Evolutionary conservation across 768 basidiomycete genomes (phyloP).

Genomic region (Tylopilus rubrobrunneus): DNA sequence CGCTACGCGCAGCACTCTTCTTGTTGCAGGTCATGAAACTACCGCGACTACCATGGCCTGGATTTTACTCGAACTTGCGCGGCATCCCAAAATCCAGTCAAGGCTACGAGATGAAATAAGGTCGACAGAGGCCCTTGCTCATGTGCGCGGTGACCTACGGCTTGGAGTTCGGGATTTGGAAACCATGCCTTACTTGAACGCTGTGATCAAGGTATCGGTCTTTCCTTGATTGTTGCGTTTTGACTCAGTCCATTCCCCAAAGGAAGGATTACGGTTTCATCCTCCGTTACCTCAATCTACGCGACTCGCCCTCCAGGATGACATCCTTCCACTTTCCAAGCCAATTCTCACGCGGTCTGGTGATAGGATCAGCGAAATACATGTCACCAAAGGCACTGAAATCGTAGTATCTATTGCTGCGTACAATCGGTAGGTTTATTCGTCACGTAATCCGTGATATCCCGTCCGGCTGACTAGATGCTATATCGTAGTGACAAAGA

Average conservation of each 20-base stretch:
- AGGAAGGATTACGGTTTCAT: constrained; percentile 46
- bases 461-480: too few species aligned
- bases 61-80: constrained; percentile 58
- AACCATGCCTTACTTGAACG: constrained; percentile 43
- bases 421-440: constrained; percentile 47
- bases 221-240: too few species aligned
- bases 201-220: constrained; percentile 29
- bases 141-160: neutral
- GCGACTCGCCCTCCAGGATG: constrained; percentile 47
- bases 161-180: constrained; percentile 38
- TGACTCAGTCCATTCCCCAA: too few species aligned
- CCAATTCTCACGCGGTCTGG: constrained; percentile 47
- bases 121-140: neutral
- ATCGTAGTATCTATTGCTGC: constrained; percentile 47
- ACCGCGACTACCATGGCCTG: constrained; percentile 53
- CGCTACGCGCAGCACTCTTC: constrained; percentile 42
- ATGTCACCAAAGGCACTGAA: constrained; percentile 47
- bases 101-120: constrained; percentile 43
- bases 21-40: constrained; percentile 55
- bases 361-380: constrained; percentile 38
- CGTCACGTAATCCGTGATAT: neutral
- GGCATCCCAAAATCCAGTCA: constrained; percentile 51
- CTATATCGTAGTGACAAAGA: constrained; percentile 7
- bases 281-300: constrained; percentile 47
- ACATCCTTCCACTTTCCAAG: constrained; percentile 57